A percentile compares a stretch with the other conserved stretches of the same genome.
Evolutionary conservation across 345 rosid genomes (phyloP).

Genomic region (Ceriops tagal): DNA sequence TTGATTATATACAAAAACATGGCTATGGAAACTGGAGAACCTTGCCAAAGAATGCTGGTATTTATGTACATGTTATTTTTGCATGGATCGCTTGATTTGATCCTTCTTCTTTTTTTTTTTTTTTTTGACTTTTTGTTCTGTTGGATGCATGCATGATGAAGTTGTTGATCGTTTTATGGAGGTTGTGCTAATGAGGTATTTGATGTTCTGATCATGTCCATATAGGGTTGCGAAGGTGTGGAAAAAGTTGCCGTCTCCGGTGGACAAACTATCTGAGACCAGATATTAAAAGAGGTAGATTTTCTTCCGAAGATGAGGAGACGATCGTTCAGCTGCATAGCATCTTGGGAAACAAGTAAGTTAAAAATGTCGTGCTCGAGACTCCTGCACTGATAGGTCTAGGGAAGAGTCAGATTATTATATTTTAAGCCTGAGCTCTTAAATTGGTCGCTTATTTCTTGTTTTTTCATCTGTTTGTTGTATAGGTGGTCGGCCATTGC

Average conservation of each 20-base stretch:
- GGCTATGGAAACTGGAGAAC: slow-evolving; percentile 35
- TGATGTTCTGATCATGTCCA: not conserved
- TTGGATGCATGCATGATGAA: too few relatives aligned
- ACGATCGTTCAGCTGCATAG: slow-evolving; percentile 27
- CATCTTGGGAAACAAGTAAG: slow-evolving; percentile 27
- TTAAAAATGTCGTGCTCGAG: not conserved
- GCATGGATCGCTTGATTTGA: too few relatives aligned
- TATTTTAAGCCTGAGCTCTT: not conserved
- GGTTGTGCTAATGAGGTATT: not conserved
- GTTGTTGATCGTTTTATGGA: not conserved
- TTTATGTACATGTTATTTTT: not conserved
- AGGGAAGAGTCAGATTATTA: too few relatives aligned
- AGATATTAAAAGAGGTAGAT: slow-evolving; percentile 30
- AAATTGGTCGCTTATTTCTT: not conserved
- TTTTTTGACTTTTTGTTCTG: not conserved
- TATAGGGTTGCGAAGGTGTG: slow-evolving; percentile 28
- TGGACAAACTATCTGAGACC: slow-evolving; percentile 32
- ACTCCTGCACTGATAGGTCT: too few relatives aligned
- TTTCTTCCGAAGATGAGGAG: slow-evolving; percentile 31
- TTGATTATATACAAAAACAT: slow-evolving; percentile 26
- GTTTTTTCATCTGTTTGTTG: not conserved
- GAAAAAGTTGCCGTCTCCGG: slow-evolving; percentile 35
- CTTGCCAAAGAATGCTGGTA: slow-evolving; percentile 31
- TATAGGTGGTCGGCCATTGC: slow-evolving; percentile 30
- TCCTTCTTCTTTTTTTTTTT: not conserved